These are phyloP conservation scores for Eremothecium sinecaudum DNA, from an alignment of 1,139 yeast species.

Conservation along the genomic window DNA sequence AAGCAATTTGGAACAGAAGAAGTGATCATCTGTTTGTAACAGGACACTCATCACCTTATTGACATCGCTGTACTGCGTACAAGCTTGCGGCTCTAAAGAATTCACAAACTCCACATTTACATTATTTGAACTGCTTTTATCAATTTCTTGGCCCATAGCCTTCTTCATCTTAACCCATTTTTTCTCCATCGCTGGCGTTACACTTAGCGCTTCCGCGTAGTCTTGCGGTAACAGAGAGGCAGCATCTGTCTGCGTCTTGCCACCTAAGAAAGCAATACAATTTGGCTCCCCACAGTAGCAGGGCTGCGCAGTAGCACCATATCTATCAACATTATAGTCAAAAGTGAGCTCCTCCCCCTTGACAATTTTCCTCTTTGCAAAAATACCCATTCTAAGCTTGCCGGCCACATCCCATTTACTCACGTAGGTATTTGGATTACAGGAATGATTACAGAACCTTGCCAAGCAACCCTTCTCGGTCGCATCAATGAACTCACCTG, in stretches of 20 bases:
- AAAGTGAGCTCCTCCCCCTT: constrained; percentile 88
- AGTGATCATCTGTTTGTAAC: constrained; percentile 64
- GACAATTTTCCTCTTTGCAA: constrained; percentile 65
- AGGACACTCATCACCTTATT: constrained; percentile 75
- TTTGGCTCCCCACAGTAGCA: constrained; percentile 92
- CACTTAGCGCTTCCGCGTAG: constrained; percentile 78
- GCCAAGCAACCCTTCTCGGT: constrained; percentile 81
- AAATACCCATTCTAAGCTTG: constrained; percentile 87
- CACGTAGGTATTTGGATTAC: constrained; percentile 87
- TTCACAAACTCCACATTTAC: constrained; percentile 60
- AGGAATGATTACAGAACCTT: constrained; percentile 88
- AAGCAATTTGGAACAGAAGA: constrained; percentile 56
- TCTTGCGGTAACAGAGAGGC: constrained; percentile 76
- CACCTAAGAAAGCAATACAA: constrained; percentile 90
- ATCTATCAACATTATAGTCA: constrained; percentile 92
- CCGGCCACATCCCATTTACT: constrained; percentile 97
- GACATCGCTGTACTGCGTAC: constrained; percentile 49
- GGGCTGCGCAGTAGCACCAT: constrained; percentile 89
- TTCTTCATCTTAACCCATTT: constrained; percentile 57
- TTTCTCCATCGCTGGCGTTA: constrained; percentile 51
- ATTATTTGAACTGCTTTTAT: constrained; percentile 49
- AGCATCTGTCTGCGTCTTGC: constrained; percentile 91
- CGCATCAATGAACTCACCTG: constrained; percentile 90
- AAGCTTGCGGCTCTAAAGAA: constrained; percentile 45
- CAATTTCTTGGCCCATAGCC: constrained; percentile 36